Evolutionary conservation across 2,329 filamentous ascomycete species (phyloP).

Genomic region (Capronia americana): DNA sequence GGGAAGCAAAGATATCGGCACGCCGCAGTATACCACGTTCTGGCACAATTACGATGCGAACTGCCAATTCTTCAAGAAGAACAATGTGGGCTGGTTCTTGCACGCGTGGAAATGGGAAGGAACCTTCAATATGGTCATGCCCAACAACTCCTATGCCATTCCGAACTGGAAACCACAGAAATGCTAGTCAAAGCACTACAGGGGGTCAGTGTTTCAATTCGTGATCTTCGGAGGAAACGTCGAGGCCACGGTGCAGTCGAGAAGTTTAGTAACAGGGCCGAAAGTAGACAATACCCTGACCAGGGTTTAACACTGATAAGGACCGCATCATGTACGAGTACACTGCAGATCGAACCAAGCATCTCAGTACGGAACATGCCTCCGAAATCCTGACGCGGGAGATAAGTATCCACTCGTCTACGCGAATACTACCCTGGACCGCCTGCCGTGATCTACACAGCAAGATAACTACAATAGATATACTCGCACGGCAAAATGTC

Average conservation of each 20-base stretch:
- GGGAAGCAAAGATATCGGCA: conserved; percentile 23
- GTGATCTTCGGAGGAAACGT: background rate
- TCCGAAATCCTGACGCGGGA: background rate
- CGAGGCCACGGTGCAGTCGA: background rate
- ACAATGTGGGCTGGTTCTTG: conserved; percentile 23
- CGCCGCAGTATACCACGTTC: conserved; percentile 18
- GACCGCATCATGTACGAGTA: background rate
- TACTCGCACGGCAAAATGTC: background rate
- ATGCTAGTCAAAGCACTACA: background rate
- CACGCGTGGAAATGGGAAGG: conserved; percentile 25
- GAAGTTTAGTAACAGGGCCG: background rate
- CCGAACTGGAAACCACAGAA: conserved; percentile 22
- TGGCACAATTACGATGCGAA: conserved; percentile 18
- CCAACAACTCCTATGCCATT: conserved; percentile 23
- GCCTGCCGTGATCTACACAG: background rate
- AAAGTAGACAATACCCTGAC: background rate
- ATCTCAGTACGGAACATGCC: background rate
- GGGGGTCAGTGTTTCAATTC: background rate
- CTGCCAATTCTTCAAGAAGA: conserved; percentile 26
- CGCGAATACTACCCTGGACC: conserved; percentile 12
- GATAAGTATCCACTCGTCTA: background rate
- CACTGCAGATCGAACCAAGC: background rate
- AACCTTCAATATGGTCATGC: conserved; percentile 22
- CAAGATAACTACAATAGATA: background rate
- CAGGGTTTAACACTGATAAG: background rate